These are phyloP conservation scores for Puccinia sorghi DNA, from an alignment of 1,284 basidiomycete genomes.

Conservation along the genomic window DNA sequence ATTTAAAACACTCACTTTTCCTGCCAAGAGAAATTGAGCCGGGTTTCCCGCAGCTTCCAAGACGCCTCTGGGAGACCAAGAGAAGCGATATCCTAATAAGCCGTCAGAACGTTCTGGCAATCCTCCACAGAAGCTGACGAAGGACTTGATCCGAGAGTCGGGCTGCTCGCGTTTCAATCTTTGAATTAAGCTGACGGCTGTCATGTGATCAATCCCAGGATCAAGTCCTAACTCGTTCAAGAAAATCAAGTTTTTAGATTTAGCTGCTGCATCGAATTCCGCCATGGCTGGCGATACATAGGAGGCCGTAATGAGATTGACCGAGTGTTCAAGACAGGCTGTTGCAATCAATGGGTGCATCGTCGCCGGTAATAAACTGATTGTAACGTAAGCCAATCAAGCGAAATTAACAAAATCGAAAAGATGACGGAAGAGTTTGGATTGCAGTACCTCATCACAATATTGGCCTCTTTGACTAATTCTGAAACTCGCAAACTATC, in stretches of 20 bases:
- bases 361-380: slow-evolving; percentile 74
- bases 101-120: slow-evolving; percentile 66
- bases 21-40: slow-evolving; percentile 70
- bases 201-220: slow-evolving; percentile 93
- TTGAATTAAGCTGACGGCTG: slow-evolving; percentile 75
- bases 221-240: slow-evolving; percentile 93
- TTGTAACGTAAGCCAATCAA: slow-evolving; percentile 1
- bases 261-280: slow-evolving; percentile 70
- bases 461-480: slow-evolving; percentile 66
- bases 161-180: slow-evolving; percentile 63
- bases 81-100: slow-evolving; percentile 87
- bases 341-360: slow-evolving; percentile 77
- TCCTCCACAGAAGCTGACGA: slow-evolving; percentile 91
- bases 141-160: slow-evolving; percentile 68
- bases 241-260: slow-evolving; percentile 69
- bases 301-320: slow-evolving; percentile 86
- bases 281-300: slow-evolving; percentile 84
- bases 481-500: slow-evolving; percentile 63
- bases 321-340: slow-evolving; percentile 71
- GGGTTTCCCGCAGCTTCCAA: slow-evolving; percentile 77
- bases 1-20: slow-evolving; percentile 61
- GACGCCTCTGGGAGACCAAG: slow-evolving; percentile 88
- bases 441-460: slow-evolving; percentile 66
- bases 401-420: not conserved
- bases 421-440: not conserved